These are phyloP conservation scores for Aschersonia sp. DNA, from an alignment of 2,329 filamentous ascomycete species.

Conservation along the genomic window DNA sequence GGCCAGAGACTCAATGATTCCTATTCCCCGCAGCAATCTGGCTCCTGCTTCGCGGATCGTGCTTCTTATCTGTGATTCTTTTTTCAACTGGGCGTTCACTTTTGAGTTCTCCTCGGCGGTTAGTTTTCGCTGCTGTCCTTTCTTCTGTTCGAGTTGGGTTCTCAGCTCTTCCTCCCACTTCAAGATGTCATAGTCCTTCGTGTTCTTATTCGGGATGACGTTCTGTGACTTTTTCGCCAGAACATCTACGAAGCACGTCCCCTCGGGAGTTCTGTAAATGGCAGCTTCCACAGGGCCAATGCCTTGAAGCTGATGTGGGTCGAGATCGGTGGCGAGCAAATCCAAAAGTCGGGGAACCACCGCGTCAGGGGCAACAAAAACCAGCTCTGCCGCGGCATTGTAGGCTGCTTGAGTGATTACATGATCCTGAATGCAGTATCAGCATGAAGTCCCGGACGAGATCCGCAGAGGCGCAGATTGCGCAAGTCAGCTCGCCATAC, in stretches of 20 bases:
- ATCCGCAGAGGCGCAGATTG: neutral
- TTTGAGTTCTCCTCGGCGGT: slow-evolving; percentile 80
- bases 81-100: slow-evolving; percentile 78
- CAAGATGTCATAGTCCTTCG: slow-evolving; percentile 86
- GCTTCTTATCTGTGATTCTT: slow-evolving; percentile 66
- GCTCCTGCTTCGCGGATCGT: slow-evolving; percentile 57
- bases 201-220: slow-evolving; percentile 66
- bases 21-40: slow-evolving; percentile 66
- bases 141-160: slow-evolving; percentile 80
- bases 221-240: slow-evolving; percentile 67
- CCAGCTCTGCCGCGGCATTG: slow-evolving; percentile 75
- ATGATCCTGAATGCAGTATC: slow-evolving; percentile 11
- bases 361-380: slow-evolving; percentile 77
- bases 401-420: slow-evolving; percentile 56
- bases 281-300: slow-evolving; percentile 81
- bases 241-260: slow-evolving; percentile 79
- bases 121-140: slow-evolving; percentile 80
- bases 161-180: slow-evolving; percentile 96
- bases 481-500: slow-evolving; percentile 19
- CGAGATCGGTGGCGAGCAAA: slow-evolving; percentile 60
- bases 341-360: slow-evolving; percentile 65
- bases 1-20: slow-evolving; percentile 70
- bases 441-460: neutral
- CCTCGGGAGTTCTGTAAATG: slow-evolving; percentile 83
- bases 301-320: slow-evolving; percentile 50